Conservation (phyloP, 2,329 filamentous ascomycete genomes). For the Cladobotryum protrusum region DNA sequence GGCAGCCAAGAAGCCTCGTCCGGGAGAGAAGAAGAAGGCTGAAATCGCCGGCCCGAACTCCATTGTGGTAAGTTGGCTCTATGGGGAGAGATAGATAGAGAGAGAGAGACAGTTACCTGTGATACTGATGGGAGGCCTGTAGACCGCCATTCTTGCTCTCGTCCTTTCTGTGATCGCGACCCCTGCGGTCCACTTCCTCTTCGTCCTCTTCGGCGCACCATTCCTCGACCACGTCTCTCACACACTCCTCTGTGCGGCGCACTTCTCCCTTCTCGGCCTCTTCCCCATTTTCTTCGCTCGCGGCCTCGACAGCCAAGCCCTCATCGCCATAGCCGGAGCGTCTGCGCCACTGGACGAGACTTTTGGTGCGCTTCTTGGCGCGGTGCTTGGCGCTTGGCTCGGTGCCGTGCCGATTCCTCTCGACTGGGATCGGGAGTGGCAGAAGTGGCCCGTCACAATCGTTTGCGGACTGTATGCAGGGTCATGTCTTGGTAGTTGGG, state of each 20-base stretch:
- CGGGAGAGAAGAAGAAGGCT: constrained; percentile 49
- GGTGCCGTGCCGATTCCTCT: constrained; percentile 92
- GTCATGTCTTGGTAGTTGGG: constrained; percentile 61
- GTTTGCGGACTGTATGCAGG: constrained; percentile 76
- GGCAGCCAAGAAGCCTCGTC: constrained; percentile 43
- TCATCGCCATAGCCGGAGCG: constrained; percentile 63
- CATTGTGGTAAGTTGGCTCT: constrained; percentile 36
- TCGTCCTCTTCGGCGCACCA: constrained; percentile 88
- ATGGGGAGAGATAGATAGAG: too few species aligned
- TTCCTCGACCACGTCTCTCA: constrained; percentile 73
- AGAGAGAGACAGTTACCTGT: too few species aligned
- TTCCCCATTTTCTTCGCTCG: constrained; percentile 82
- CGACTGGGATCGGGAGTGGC: constrained; percentile 99
- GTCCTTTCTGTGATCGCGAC: constrained; percentile 65
- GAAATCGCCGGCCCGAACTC: constrained; percentile 39
- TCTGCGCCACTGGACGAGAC: constrained; percentile 73
- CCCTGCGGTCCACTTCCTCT: constrained; percentile 52
- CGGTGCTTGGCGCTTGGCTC: constrained; percentile 77
- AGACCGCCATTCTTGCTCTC: constrained; percentile 42
- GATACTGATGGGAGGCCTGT: not conserved
- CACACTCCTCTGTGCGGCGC: constrained; percentile 73
- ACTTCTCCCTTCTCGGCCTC: constrained; percentile 71
- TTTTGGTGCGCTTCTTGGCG: constrained; percentile 76
- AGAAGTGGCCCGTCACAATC: constrained; percentile 94
- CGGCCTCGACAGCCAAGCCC: constrained; percentile 65